Conservation (phyloP, 202 grass and related monocot species). For the Carex arenaria region DNA sequence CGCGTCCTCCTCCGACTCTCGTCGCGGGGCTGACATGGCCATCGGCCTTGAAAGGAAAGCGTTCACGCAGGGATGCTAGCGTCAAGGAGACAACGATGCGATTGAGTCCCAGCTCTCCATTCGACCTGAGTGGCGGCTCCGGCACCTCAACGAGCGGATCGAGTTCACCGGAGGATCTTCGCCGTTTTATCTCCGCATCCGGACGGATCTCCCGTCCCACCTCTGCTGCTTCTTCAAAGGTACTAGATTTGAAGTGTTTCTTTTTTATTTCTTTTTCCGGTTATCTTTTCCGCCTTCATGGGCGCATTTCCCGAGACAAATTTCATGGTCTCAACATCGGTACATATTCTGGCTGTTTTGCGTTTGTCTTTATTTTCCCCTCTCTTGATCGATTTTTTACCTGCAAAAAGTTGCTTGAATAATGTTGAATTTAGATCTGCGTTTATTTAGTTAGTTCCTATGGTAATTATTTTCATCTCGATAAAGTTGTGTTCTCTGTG, state of each 20-base stretch:
- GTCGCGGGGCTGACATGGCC: neutral
- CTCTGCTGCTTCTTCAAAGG: constrained; percentile 13
- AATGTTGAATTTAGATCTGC: constrained; percentile 16
- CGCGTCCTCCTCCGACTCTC: neutral
- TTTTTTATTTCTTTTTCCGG: neutral
- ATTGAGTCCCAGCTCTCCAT: constrained; percentile 11
- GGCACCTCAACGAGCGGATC: constrained; percentile 22
- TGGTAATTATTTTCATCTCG: neutral
- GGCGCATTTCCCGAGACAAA: neutral
- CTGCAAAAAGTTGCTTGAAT: neutral
- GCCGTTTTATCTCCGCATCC: neutral
- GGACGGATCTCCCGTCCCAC: neutral
- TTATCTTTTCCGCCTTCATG: neutral
- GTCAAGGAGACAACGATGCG: constrained; percentile 11
- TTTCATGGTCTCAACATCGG: neutral
- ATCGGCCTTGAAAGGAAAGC: constrained; percentile 14
- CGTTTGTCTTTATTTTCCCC: neutral
- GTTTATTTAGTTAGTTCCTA: neutral
- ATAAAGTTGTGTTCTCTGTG: neutral
- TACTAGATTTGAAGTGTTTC: constrained; percentile 10
- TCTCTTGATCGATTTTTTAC: neutral
- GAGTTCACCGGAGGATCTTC: constrained; percentile 12
- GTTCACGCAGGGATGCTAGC: constrained; percentile 13
- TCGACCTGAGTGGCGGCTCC: constrained; percentile 21
- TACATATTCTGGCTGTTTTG: neutral